Base-by-base conservation (phyloP, 2,329 filamentous ascomycete genomes). In the Pleoardoris graminearum region DNA sequence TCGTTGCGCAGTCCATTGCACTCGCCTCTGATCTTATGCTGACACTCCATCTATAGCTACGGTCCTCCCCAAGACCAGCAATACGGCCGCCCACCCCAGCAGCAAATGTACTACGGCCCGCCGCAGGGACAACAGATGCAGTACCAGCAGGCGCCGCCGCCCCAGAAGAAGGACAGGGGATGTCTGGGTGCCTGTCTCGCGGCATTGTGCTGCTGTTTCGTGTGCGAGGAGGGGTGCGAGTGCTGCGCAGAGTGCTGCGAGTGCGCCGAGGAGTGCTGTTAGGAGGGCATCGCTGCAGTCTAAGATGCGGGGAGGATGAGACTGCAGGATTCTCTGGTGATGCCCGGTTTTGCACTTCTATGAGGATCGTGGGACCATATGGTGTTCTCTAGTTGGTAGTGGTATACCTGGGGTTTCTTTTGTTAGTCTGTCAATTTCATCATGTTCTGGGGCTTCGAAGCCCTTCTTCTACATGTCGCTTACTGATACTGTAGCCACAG, bases 221-320 rank as follows among this genome's bases (percentile, higher is more conserved):
- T 86, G 23, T 85, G 82, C 62, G 84, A 85, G 65, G 84, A 86
- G 70, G 77, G 80, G 23, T 86, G 84, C 63, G 83, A 85, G 68
- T 85, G 83, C 73, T 86, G 83, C 65, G 74, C 79, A n/a, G 83
- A 85, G 4, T 85, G 82, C 69, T 80, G 81, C 62, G 82, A 72
- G 57, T 73, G 70, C 48, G 62, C 58, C 6, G 69, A 61, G 48
- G 69, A 72, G 14, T 72, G 70, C 56, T 70, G 63, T 41, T 69
- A 54, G 27, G 29, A 19, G 16, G 27, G 17, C 8, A 3, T 17
- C 4, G 33, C 33, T 36, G 33, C 8, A 17, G 8, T 36, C 12
- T 36, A 16, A 17, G 33, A 17, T 17, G 14, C 10, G 4, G 22
- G 17, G 19, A 22, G n/a, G 29, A 8, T 12, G 30, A 36, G 29